phyloP scores from a whole-genome alignment of 192 early-diverging fungal genomes.

The Chytriomyces hyalinus region DNA sequence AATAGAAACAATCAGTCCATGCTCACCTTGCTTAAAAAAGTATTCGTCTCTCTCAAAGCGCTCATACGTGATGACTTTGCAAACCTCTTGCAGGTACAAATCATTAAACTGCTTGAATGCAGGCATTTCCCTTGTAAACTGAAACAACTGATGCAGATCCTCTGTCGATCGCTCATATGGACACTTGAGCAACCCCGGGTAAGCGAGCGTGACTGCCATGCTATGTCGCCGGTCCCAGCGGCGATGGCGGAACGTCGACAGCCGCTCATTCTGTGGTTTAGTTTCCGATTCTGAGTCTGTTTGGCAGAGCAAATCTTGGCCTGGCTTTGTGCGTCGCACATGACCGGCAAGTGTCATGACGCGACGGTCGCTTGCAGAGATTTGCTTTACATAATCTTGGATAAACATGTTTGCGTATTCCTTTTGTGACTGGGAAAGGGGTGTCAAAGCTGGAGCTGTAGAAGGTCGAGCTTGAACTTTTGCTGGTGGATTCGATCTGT shows the following conservation, averaged over 20 bases:
- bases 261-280: neutral
- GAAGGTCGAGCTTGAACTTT: no score
- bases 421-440: no score
- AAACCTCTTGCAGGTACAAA: neutral
- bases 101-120: neutral
- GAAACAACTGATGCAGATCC: neutral
- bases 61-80: neutral
- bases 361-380: no score
- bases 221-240: neutral
- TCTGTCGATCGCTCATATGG: slow-evolving; percentile 11
- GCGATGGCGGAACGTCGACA: neutral
- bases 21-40: neutral
- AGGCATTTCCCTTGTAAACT: neutral
- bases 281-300: neutral
- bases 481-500: no score
- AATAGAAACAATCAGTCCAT: no score
- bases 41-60: neutral
- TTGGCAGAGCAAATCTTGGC: neutral
- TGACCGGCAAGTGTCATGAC: neutral
- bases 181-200: no score
- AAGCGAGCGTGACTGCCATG: no score
- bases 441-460: no score
- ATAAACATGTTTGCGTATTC: no score
- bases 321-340: neutral
- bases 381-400: no score